Evolutionary conservation across 441 rosid genomes (phyloP).

Genomic region (Viola pubescens): DNA sequence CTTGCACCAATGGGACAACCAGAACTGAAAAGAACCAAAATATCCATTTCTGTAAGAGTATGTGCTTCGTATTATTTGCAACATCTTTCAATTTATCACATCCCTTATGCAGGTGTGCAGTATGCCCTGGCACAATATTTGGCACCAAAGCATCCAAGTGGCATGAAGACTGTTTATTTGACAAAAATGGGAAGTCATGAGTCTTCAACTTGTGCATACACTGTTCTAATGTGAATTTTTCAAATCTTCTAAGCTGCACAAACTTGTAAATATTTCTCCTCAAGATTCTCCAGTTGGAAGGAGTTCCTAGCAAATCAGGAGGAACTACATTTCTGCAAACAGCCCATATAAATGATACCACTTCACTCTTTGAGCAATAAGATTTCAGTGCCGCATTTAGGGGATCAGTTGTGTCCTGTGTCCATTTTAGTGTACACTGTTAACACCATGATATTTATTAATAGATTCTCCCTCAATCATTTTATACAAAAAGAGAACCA

Average conservation of each 20-base stretch:
- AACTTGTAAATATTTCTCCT: constrained; percentile 62
- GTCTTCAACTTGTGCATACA: constrained; percentile 57
- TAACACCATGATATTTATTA: constrained; percentile 20
- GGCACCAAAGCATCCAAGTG: constrained; percentile 21
- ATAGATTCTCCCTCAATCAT: constrained; percentile 12
- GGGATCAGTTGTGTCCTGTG: constrained; percentile 15
- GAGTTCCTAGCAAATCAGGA: constrained; percentile 58
- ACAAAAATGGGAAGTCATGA: constrained; percentile 43
- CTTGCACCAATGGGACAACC: constrained; percentile 59
- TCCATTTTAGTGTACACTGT: constrained; percentile 16
- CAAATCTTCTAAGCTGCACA: constrained; percentile 58
- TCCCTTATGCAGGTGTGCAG: constrained; percentile 14
- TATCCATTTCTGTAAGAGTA: constrained; percentile 58
- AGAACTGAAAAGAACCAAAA: constrained; percentile 68
- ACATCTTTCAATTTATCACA: constrained; percentile 20
- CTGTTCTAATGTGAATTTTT: constrained; percentile 55
- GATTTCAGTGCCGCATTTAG: constrained; percentile 30
- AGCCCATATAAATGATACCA: constrained; percentile 84
- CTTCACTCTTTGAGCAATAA: constrained; percentile 58
- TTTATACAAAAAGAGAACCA: constrained; percentile 10
- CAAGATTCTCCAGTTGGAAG: constrained; percentile 56
- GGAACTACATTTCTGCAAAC: constrained; percentile 69
- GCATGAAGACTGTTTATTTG: constrained; percentile 28
- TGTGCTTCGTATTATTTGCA: constrained; percentile 24
- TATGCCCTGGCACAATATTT: constrained; percentile 15